phyloP scores from a whole-genome alignment of 148 eudicot genomes.

The Dysphania ambrosioides region DNA sequence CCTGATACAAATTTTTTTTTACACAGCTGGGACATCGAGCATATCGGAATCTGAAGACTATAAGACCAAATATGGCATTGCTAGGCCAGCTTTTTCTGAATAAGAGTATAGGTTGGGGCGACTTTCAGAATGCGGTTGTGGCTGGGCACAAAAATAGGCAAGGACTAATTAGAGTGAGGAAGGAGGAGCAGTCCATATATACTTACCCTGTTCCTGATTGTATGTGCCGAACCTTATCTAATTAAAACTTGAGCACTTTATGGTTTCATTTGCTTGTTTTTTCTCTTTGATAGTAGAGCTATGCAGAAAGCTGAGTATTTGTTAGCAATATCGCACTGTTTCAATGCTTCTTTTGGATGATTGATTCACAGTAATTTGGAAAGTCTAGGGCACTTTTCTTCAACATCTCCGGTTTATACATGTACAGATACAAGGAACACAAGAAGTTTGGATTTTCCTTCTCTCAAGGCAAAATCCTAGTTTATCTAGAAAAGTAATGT shows the following conservation, averaged over 20 bases:
- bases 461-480: neutral
- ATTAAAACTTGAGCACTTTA: neutral
- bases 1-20: neutral
- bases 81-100: conserved; percentile 78
- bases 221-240: conserved; percentile 65
- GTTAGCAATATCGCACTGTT: neutral
- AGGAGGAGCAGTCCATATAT: conserved; percentile 71
- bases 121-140: conserved; percentile 53
- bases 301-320: neutral
- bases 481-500: neutral
- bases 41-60: conserved; percentile 75
- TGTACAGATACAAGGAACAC: neutral
- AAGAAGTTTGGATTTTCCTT: neutral
- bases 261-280: neutral
- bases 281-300: neutral
- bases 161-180: conserved; percentile 48
- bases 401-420: neutral
- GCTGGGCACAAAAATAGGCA: conserved; percentile 85
- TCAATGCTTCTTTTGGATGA: neutral
- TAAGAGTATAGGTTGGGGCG: conserved; percentile 63
- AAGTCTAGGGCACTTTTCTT: neutral
- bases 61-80: conserved; percentile 77
- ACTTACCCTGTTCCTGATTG: conserved; percentile 95
- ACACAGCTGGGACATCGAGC: conserved; percentile 80
- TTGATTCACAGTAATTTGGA: neutral